Percentiles rank a stretch among this genome's conserved stretches.
These are phyloP conservation scores for Yamadazyma takamatsuzukensis DNA, from an alignment of 805 yeast species.

Conservation along the genomic window DNA sequence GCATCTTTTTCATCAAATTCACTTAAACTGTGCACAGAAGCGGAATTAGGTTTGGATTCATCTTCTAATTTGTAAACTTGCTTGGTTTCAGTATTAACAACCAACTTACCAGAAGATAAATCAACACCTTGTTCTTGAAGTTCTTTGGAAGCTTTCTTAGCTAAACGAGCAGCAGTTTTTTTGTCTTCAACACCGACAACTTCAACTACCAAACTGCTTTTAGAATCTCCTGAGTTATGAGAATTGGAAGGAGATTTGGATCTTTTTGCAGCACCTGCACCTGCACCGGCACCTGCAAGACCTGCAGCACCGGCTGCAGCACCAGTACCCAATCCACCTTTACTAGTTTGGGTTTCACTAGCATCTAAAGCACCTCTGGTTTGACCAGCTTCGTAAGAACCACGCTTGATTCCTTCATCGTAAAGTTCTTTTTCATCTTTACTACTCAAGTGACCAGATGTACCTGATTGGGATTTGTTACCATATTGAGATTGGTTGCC, in stretches of 20 bases:
- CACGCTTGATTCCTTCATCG: not conserved
- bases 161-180: constrained; percentile 25
- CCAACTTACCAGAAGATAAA: constrained; percentile 29
- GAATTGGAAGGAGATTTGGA: constrained; percentile 1
- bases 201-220: constrained; percentile 22
- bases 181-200: constrained; percentile 33
- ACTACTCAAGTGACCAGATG: too few species aligned
- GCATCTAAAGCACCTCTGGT: not conserved
- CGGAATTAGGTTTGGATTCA: constrained; percentile 3
- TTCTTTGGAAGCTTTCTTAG: constrained; percentile 28
- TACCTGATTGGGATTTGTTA: too few species aligned
- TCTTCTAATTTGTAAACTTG: constrained; percentile 25
- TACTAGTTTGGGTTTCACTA: not conserved
- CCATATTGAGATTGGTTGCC: too few species aligned
- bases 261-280: constrained; percentile 9
- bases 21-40: constrained; percentile 1
- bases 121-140: constrained; percentile 30
- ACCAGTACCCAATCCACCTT: constrained; percentile 2
- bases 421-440: not conserved
- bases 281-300: constrained; percentile 4
- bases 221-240: constrained; percentile 5
- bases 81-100: constrained; percentile 30
- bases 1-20: constrained; percentile 2
- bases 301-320: constrained; percentile 8
- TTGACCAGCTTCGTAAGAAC: constrained; percentile 3